Evolutionary conservation across 208 protist species (phyloP).

Genomic region (Kentomonas sorsogonicus): DNA sequence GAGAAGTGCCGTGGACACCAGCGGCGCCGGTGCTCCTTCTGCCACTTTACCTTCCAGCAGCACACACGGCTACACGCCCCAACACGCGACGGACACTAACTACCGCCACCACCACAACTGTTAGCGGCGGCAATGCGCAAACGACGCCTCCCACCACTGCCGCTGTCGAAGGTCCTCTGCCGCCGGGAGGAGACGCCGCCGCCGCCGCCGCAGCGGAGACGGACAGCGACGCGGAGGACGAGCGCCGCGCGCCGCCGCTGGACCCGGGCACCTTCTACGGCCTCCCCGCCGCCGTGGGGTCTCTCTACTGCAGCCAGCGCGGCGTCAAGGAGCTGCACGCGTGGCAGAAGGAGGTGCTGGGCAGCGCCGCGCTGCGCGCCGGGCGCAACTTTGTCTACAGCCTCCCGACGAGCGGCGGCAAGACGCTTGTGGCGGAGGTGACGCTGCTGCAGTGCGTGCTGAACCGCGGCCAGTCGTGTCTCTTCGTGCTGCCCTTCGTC

Average conservation of each 20-base stretch:
- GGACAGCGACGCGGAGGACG: neutral
- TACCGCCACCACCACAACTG: too few species aligned
- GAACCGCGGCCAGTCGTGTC: conserved; percentile 46
- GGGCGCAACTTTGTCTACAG: conserved; percentile 86
- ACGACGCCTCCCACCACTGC: too few species aligned
- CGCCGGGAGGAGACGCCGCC: too few species aligned
- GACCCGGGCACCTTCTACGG: conserved; percentile 34
- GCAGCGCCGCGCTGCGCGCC: conserved; percentile 30
- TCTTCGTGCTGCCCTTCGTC: conserved; percentile 94
- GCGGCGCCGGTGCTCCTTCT: too few species aligned
- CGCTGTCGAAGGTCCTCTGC: too few species aligned
- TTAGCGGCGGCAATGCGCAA: too few species aligned
- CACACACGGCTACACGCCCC: too few species aligned
- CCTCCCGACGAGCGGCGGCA: conserved; percentile 89
- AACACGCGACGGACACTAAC: too few species aligned
- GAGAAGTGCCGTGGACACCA: too few species aligned
- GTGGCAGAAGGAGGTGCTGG: conserved; percentile 85
- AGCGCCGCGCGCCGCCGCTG: neutral
- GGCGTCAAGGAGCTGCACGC: conserved; percentile 60
- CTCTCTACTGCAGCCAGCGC: conserved; percentile 37
- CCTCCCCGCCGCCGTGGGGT: conserved; percentile 30
- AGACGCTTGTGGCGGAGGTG: conserved; percentile 93
- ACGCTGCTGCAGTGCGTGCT: conserved; percentile 80
- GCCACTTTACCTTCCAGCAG: too few species aligned
- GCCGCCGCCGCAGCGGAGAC: too few species aligned